phyloP scores from a whole-genome alignment of 331 rosid species.

The Quercus phellos region DNA sequence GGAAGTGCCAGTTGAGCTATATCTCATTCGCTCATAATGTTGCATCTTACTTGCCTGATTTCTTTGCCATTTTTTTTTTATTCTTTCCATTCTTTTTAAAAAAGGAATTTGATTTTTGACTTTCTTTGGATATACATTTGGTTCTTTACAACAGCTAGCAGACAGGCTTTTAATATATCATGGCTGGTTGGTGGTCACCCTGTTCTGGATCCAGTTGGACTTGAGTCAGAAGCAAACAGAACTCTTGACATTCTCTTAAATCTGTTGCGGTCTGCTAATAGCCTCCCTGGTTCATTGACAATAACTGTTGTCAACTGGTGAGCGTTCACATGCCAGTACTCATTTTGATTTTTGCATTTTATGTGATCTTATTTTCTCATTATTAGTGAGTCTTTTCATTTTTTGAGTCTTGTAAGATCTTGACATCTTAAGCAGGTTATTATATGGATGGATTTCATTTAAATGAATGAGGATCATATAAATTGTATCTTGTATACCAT shows the following conservation, averaged over 20 bases:
- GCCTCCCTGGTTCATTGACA: constrained; percentile 70
- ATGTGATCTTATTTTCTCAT: constrained; percentile 15
- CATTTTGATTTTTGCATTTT: constrained; percentile 12
- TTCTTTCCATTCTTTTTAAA: too few species aligned
- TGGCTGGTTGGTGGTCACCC: constrained; percentile 83
- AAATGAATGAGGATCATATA: background rate
- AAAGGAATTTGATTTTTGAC: constrained; percentile 10
- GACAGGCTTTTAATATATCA: constrained; percentile 62
- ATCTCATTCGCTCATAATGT: too few species aligned
- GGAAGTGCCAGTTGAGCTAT: too few species aligned
- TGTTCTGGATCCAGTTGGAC: constrained; percentile 62
- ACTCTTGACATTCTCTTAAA: constrained; percentile 68
- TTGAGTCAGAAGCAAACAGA: constrained; percentile 79
- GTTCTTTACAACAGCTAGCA: constrained; percentile 42
- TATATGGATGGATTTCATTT: background rate
- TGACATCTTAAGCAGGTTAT: background rate
- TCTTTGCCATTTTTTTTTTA: background rate
- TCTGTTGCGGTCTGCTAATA: constrained; percentile 60
- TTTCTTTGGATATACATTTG: constrained; percentile 23
- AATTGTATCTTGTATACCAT: background rate
- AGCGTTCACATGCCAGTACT: constrained; percentile 32
- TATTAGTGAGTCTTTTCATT: constrained; percentile 5
- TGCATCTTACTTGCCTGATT: background rate
- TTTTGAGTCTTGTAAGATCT: background rate
- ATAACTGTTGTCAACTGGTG: constrained; percentile 84